Conservation (phyloP, 306 rosid genomes). For the Vicia sativa region DNA sequence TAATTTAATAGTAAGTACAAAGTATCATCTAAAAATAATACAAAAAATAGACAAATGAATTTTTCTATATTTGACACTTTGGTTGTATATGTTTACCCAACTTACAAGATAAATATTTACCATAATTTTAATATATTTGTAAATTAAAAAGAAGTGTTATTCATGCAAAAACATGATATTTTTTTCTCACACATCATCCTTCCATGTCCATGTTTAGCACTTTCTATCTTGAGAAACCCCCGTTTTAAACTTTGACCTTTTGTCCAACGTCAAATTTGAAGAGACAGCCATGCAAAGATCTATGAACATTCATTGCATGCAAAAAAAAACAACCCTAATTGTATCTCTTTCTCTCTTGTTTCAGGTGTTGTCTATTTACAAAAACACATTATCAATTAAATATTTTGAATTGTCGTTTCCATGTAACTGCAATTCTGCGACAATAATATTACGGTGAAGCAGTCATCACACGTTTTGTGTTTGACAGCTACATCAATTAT, state of each 20-base stretch:
- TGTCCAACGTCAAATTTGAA: slow-evolving; percentile 21
- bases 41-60: too few species aligned
- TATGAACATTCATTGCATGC: neutral
- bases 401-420: slow-evolving; percentile 35
- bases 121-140: too few species aligned
- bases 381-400: neutral
- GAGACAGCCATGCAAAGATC: slow-evolving; percentile 15
- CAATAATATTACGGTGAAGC: slow-evolving; percentile 30
- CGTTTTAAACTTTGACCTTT: slow-evolving; percentile 42
- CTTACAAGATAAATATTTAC: too few species aligned
- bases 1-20: too few species aligned
- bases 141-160: neutral
- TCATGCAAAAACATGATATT: neutral
- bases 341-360: slow-evolving; percentile 3
- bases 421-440: slow-evolving; percentile 32
- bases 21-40: too few species aligned
- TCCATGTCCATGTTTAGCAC: slow-evolving; percentile 35
- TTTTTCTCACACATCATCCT: neutral
- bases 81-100: too few species aligned
- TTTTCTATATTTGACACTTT: too few species aligned
- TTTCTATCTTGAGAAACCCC: slow-evolving; percentile 34
- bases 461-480: slow-evolving; percentile 31
- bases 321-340: neutral
- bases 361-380: neutral
- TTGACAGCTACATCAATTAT: slow-evolving; percentile 30